These are phyloP conservation scores for Cryptococcus floricola DNA, from an alignment of 1,284 basidiomycete species.

Conservation along the genomic window DNA sequence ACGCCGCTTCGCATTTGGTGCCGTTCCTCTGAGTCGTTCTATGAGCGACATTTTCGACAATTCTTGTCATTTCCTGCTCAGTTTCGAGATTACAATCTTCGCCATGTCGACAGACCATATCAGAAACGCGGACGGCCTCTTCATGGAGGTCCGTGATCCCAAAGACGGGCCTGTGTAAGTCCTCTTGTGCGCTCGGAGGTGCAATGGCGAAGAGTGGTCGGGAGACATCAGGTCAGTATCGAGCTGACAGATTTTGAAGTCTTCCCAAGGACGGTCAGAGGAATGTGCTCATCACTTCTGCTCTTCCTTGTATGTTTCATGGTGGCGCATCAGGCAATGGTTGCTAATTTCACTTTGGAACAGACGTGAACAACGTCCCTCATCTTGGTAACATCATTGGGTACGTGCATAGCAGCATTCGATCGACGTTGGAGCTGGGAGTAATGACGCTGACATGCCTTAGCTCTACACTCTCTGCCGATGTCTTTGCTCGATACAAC, in stretches of 20 bases:
- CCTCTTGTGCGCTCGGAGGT: background rate
- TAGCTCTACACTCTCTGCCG: conserved; percentile 68
- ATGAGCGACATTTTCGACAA: background rate
- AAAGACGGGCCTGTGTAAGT: conserved; percentile 41
- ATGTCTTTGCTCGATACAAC: conserved; percentile 86
- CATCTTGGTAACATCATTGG: conserved; percentile 99
- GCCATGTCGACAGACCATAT: conserved; percentile 56
- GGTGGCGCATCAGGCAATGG: background rate
- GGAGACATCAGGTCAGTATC: background rate
- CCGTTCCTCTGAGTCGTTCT: background rate
- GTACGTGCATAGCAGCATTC: conserved; percentile 42
- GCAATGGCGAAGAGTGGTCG: background rate
- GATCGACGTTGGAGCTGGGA: background rate
- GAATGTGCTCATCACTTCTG: conserved; percentile 91
- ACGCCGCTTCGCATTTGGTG: no score
- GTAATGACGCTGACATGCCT: conserved; percentile 1
- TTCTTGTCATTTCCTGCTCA: background rate
- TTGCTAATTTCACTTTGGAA: background rate
- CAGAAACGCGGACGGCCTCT: conserved; percentile 59
- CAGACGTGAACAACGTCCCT: conserved; percentile 94
- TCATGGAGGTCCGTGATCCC: conserved; percentile 53
- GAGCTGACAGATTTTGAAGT: conserved; percentile 50
- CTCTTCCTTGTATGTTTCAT: conserved; percentile 67
- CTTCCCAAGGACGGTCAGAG: conserved; percentile 77
- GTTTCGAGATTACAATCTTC: background rate